These are phyloP conservation scores for Pelargonium citronellum DNA, from an alignment of 441 rosid genomes.

Conservation along the genomic window DNA sequence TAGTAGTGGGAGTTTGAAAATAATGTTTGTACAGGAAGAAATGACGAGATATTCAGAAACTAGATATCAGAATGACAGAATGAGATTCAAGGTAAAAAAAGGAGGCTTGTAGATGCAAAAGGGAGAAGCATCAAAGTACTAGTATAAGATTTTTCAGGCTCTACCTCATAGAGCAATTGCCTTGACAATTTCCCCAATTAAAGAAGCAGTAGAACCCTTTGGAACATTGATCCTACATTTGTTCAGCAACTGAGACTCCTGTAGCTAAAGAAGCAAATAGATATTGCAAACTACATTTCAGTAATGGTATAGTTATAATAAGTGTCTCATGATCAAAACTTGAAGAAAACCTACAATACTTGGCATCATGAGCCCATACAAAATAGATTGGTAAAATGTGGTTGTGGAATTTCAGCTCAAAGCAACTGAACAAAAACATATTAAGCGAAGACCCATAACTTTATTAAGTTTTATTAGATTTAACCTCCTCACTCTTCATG, in stretches of 20 bases:
- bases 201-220: conserved; percentile 1
- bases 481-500: neutral
- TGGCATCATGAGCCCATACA: neutral
- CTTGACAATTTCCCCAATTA: neutral
- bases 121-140: neutral
- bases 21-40: no score
- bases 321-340: neutral
- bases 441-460: neutral
- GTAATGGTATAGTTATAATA: neutral
- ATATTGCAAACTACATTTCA: neutral
- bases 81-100: no score
- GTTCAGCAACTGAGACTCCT: neutral
- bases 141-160: neutral
- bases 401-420: neutral
- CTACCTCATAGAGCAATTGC: neutral
- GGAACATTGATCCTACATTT: conserved; percentile 3
- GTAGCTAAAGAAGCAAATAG: neutral
- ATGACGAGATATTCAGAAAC: no score
- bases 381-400: neutral
- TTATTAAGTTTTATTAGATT: neutral
- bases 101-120: neutral
- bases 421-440: neutral
- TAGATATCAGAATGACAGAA: no score
- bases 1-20: no score
- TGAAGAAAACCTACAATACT: neutral